Evolutionary conservation across 169 alveolate species (phyloP).

Genomic region (Cardiosporidium cionae): DNA sequence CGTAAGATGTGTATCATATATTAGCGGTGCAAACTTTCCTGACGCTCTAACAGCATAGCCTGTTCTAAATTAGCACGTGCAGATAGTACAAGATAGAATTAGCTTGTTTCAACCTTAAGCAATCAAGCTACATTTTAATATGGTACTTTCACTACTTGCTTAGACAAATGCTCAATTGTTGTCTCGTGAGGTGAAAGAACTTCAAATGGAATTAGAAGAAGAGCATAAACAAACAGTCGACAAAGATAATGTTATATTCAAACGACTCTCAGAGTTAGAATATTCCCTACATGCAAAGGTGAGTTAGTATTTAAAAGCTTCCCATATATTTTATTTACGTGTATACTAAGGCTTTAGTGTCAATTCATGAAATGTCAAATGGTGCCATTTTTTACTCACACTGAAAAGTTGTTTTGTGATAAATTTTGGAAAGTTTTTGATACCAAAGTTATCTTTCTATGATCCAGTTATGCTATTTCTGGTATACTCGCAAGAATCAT

Average conservation of each 20-base stretch:
- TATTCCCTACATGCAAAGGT: slow-evolving; percentile 1
- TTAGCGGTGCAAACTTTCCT: neutral
- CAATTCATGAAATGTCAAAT: neutral
- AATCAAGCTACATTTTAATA: too few species aligned
- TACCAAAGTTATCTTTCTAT: too few species aligned
- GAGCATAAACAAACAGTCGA: slow-evolving; percentile 13
- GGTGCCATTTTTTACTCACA: neutral
- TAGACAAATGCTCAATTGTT: neutral
- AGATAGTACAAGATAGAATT: too few species aligned
- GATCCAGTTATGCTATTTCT: too few species aligned
- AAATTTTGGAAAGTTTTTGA: too few species aligned
- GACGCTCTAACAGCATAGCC: too few species aligned
- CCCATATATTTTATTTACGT: neutral
- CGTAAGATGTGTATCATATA: neutral
- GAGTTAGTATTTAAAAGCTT: neutral
- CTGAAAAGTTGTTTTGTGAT: neutral
- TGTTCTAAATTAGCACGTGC: too few species aligned
- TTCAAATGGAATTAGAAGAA: slow-evolving; percentile 17
- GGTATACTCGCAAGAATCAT: too few species aligned
- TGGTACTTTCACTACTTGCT: too few species aligned
- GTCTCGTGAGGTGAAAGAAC: slow-evolving; percentile 1
- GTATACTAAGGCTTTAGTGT: neutral
- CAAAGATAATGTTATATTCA: slow-evolving; percentile 11
- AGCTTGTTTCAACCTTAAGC: too few species aligned
- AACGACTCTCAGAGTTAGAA: slow-evolving; percentile 23